Base-by-base conservation (phyloP, 345 rosid genomes). In the Euphorbia pulcherrima region DNA sequence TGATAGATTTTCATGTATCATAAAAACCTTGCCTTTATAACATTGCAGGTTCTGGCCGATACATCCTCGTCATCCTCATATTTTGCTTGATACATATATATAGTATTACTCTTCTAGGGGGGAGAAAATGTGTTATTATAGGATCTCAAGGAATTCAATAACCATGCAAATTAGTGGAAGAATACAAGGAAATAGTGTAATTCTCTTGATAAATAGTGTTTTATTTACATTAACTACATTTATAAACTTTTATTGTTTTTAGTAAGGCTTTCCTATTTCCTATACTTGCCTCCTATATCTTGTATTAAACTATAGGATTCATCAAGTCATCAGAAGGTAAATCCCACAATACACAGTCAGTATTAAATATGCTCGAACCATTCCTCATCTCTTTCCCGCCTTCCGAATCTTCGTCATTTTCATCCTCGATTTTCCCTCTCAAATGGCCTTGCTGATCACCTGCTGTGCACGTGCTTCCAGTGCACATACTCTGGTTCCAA, bases 61-160 rank as follows among this genome's bases (percentile, higher is more conserved):
- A 91, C 97, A 23, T 86, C 96, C 9, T 91, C 99, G 0, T 91
- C 99, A 0, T 89, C 99, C 0, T 94, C 99, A 2, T 94, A 91
- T 74, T 94, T 94, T 53, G 96, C 99, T 74, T 94, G 92, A 93
- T 59, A 93, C 55, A 41, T 53, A 93, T 59, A 93, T 59, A 41
- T 53, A 35, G 69, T 37, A 29, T 62, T 28, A 39, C 71, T 26
- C 41, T 68, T 17, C 12, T 73, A 69, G 62, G 8, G 24, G 67
- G 68, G 50, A 51, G 39, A 60, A 56, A 72, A 48, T 27, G 64
- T 72, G 61, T 41, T 40, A 65, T 41, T 40, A 21, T 28, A 72
- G 76, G 66, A 77, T 66, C 54, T 61, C 39, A 39, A 55, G 41
- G 72, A 63, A 30, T 46, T 68, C 20, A 44, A 37, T 21, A 23